phyloP scores from a whole-genome alignment of 2,329 filamentous ascomycete genomes.

The Aspergillus proliferans region DNA sequence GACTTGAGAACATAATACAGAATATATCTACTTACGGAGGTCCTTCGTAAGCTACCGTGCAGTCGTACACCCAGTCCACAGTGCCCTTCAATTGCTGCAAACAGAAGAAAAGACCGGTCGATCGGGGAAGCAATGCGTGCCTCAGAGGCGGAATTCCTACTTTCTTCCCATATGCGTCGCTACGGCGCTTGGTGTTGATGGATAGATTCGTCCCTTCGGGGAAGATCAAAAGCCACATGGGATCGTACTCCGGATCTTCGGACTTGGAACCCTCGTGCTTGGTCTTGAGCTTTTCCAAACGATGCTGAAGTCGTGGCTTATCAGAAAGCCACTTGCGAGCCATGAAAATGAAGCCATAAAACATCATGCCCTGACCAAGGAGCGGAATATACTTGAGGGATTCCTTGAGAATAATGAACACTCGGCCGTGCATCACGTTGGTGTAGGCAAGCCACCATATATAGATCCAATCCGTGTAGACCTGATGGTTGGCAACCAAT shows the following conservation, averaged over 20 bases:
- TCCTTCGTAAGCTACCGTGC: slow-evolving; percentile 92
- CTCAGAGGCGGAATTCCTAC: slow-evolving; percentile 52
- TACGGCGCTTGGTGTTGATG: slow-evolving; percentile 49
- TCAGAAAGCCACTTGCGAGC: slow-evolving; percentile 58
- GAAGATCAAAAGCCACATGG: slow-evolving; percentile 63
- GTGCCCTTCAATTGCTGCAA: slow-evolving; percentile 53
- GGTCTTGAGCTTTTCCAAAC: slow-evolving; percentile 51
- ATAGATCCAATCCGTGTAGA: slow-evolving; percentile 66
- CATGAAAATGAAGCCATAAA: slow-evolving; percentile 63
- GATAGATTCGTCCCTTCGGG: slow-evolving; percentile 61
- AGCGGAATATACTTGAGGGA: slow-evolving; percentile 58
- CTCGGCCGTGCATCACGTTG: slow-evolving; percentile 58
- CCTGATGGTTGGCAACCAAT: slow-evolving; percentile 59
- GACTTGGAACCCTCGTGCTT: slow-evolving; percentile 44
- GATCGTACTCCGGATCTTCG: slow-evolving; percentile 44
- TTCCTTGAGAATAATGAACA: slow-evolving; percentile 63
- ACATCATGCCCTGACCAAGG: slow-evolving; percentile 57
- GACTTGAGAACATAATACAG: background rate
- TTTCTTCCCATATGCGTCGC: slow-evolving; percentile 53
- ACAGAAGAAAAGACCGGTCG: slow-evolving; percentile 57
- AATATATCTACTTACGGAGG: slow-evolving; percentile 61
- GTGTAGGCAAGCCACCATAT: slow-evolving; percentile 64
- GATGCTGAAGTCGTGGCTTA: slow-evolving; percentile 53
- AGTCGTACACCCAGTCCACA: slow-evolving; percentile 63
- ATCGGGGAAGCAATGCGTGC: slow-evolving; percentile 55